phyloP scores from a whole-genome alignment of 208 protist genomes.

The Leishmania gerbilli region DNA sequence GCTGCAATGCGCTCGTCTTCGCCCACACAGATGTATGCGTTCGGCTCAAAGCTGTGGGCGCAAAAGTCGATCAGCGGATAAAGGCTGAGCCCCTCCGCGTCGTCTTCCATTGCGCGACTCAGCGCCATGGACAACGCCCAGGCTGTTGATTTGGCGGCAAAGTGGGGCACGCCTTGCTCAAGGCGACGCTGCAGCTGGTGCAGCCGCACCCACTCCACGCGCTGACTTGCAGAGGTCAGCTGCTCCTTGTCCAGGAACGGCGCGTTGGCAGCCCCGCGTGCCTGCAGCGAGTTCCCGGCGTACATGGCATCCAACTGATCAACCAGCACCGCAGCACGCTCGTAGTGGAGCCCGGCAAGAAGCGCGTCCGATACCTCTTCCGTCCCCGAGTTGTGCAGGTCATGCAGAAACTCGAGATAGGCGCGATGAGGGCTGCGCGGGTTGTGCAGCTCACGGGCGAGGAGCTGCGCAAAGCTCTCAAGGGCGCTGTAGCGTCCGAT shows the following conservation, averaged over 20 bases:
- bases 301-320: slow-evolving; percentile 69
- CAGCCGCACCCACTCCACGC: slow-evolving; percentile 69
- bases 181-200: slow-evolving; percentile 58
- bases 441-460: slow-evolving; percentile 82
- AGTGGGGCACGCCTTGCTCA: slow-evolving; percentile 83
- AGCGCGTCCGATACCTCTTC: slow-evolving; percentile 40
- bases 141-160: slow-evolving; percentile 67
- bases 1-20: background rate
- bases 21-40: slow-evolving; percentile 33
- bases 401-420: slow-evolving; percentile 88
- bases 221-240: slow-evolving; percentile 43
- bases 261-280: slow-evolving; percentile 64
- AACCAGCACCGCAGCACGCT: slow-evolving; percentile 23
- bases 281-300: slow-evolving; percentile 72
- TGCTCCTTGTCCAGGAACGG: slow-evolving; percentile 66
- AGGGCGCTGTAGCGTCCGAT: slow-evolving; percentile 34
- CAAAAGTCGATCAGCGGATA: slow-evolving; percentile 88
- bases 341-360: slow-evolving; percentile 10
- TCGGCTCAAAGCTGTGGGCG: slow-evolving; percentile 67
- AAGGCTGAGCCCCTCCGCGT: slow-evolving; percentile 54
- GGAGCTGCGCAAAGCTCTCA: slow-evolving; percentile 46
- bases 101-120: slow-evolving; percentile 54
- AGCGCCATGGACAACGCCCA: slow-evolving; percentile 88
- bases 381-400: slow-evolving; percentile 71
- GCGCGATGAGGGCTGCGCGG: slow-evolving; percentile 44